Conservation (phyloP, 1,284 basidiomycete species). For the Ustilago crameri region DNA sequence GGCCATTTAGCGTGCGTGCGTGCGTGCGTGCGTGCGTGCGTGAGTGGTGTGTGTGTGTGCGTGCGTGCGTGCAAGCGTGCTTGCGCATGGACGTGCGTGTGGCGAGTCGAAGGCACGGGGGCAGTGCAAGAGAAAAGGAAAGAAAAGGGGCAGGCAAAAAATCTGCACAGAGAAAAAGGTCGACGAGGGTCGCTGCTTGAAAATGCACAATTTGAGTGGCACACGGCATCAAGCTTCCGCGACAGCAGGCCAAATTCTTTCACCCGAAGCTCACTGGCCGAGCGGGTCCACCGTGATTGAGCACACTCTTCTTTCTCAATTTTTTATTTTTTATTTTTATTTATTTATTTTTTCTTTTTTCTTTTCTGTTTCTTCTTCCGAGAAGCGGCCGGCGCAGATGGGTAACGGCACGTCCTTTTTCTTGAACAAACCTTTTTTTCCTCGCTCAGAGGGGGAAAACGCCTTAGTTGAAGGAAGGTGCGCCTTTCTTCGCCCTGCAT, state of each 20-base stretch:
- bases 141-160: neutral
- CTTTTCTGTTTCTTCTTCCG: no score
- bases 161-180: neutral
- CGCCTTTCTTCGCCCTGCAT: slow-evolving; percentile 31
- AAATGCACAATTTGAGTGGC: neutral
- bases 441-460: neutral
- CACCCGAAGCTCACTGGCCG: neutral
- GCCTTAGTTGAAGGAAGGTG: neutral
- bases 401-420: slow-evolving; percentile 11
- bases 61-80: slow-evolving; percentile 6
- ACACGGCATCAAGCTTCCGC: neutral
- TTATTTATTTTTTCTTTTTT: no score
- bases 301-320: no score
- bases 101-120: slow-evolving; percentile 1
- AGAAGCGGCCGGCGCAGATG: neutral
- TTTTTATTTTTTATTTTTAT: no score
- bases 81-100: slow-evolving; percentile 1
- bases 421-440: neutral
- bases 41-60: slow-evolving; percentile 1
- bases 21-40: slow-evolving; percentile 6
- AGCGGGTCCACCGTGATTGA: neutral
- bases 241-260: neutral
- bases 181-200: neutral
- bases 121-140: slow-evolving; percentile 4
- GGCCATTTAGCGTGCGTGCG: neutral